phyloP scores from a whole-genome alignment of 2,329 filamentous ascomycete genomes.

The Aspergillus sp. region DNA sequence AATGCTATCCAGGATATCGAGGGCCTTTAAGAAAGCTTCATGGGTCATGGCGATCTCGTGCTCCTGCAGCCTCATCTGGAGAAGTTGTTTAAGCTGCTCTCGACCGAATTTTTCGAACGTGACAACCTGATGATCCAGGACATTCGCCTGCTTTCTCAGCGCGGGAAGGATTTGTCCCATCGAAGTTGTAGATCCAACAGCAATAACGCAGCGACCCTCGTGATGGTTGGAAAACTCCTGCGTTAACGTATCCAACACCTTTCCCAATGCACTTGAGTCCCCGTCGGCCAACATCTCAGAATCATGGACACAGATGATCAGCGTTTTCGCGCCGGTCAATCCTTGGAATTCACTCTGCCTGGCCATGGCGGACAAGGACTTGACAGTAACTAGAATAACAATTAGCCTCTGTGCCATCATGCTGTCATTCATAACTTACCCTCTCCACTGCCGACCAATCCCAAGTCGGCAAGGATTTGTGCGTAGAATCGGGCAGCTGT shows the following conservation, averaged over 20 bases:
- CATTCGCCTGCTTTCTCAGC: constrained; percentile 5
- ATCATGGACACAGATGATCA: background rate
- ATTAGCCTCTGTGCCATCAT: background rate
- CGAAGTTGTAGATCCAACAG: constrained; percentile 9
- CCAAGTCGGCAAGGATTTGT: constrained; percentile 17
- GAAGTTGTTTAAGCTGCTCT: constrained; percentile 15
- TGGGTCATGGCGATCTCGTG: constrained; percentile 14
- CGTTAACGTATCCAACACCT: constrained; percentile 7
- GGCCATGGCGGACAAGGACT: constrained; percentile 5
- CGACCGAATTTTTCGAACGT: constrained; percentile 11
- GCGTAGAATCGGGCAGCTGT: constrained; percentile 20
- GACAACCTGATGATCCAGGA: constrained; percentile 10
- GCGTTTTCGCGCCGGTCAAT: constrained; percentile 8
- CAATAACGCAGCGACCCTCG: constrained; percentile 13
- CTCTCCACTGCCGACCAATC: constrained; percentile 11
- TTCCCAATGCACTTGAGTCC: background rate
- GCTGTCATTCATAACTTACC: constrained; percentile 3
- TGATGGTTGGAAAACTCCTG: constrained; percentile 4
- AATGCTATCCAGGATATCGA: constrained; percentile 15
- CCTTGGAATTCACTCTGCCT: constrained; percentile 9
- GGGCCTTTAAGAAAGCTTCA: constrained; percentile 15
- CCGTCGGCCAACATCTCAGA: too few relatives aligned
- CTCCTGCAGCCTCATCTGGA: constrained; percentile 14
- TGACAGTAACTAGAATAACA: constrained; percentile 2
- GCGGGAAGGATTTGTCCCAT: constrained; percentile 15